Conservation (phyloP, 2,329 filamentous ascomycete genomes). For the Macroventuria anomochaeta region DNA sequence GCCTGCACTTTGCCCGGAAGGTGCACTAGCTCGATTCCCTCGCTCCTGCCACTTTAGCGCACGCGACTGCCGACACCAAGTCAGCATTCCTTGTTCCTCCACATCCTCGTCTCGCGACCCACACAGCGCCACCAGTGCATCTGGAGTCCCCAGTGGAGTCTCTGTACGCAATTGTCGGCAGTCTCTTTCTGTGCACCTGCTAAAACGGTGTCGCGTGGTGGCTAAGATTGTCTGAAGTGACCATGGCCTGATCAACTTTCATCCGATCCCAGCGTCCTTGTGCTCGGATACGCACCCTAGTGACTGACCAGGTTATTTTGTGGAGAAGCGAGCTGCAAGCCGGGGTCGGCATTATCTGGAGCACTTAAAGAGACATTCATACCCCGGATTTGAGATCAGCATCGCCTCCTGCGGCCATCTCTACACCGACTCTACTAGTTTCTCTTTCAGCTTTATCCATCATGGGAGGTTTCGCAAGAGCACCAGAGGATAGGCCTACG, state of each 20-base stretch:
- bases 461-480: slow-evolving; percentile 53
- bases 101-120: slow-evolving; percentile 19
- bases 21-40: background rate
- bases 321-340: slow-evolving; percentile 26
- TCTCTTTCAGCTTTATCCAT: slow-evolving; percentile 13
- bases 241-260: slow-evolving; percentile 16
- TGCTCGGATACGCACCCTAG: slow-evolving; percentile 26
- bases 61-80: slow-evolving; percentile 19
- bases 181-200: background rate
- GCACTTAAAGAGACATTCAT: slow-evolving; percentile 28
- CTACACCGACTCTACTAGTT: background rate
- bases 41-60: slow-evolving; percentile 9
- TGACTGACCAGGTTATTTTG: slow-evolving; percentile 22
- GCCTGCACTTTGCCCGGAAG: slow-evolving; percentile 9
- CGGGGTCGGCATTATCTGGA: slow-evolving; percentile 16
- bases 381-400: slow-evolving; percentile 33
- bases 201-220: slow-evolving; percentile 16
- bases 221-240: slow-evolving; percentile 6
- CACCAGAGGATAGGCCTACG: slow-evolving; percentile 63
- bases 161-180: slow-evolving; percentile 13
- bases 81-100: slow-evolving; percentile 7
- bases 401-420: slow-evolving; percentile 10
- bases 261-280: slow-evolving; percentile 11
- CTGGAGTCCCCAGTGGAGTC: slow-evolving; percentile 29
- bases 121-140: slow-evolving; percentile 18